A percentile compares a stretch with the other conserved stretches of the same genome.
phyloP scores from a whole-genome alignment of 169 alveolate genomes.

The Cryptosporidium andersoni region DNA sequence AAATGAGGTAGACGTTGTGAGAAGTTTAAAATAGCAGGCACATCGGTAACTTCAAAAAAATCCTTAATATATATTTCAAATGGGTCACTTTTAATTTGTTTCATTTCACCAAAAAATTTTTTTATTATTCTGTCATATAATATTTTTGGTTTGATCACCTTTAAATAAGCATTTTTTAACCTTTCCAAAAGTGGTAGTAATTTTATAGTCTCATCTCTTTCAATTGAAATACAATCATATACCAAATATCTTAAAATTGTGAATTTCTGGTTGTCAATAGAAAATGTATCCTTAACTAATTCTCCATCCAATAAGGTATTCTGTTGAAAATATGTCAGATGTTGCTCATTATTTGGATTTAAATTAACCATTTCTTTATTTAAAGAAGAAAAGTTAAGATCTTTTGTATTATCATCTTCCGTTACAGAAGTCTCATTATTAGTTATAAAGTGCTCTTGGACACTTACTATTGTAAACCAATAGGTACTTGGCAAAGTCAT shows the following conservation, averaged over 20 bases:
- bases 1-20: conserved; percentile 90
- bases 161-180: conserved; percentile 66
- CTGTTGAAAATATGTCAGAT: conserved; percentile 81
- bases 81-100: conserved; percentile 19
- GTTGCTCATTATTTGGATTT: conserved; percentile 72
- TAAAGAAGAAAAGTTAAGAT: neutral
- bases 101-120: too few species aligned
- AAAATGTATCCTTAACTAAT: conserved; percentile 79
- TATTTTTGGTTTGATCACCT: conserved; percentile 30
- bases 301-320: conserved; percentile 89
- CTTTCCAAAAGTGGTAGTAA: conserved; percentile 82
- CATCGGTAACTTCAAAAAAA: conserved; percentile 87
- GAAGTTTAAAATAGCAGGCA: conserved; percentile 79
- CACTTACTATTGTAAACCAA: conserved; percentile 46
- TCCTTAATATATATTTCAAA: conserved; percentile 82
- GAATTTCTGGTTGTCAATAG: conserved; percentile 49
- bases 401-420: neutral
- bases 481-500: conserved; percentile 80
- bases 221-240: conserved; percentile 86
- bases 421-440: neutral
- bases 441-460: neutral
- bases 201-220: conserved; percentile 79
- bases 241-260: conserved; percentile 79
- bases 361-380: conserved; percentile 39
- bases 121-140: neutral